phyloP scores from a whole-genome alignment of 768 basidiomycete genomes.

The Roridomyces roridus region DNA sequence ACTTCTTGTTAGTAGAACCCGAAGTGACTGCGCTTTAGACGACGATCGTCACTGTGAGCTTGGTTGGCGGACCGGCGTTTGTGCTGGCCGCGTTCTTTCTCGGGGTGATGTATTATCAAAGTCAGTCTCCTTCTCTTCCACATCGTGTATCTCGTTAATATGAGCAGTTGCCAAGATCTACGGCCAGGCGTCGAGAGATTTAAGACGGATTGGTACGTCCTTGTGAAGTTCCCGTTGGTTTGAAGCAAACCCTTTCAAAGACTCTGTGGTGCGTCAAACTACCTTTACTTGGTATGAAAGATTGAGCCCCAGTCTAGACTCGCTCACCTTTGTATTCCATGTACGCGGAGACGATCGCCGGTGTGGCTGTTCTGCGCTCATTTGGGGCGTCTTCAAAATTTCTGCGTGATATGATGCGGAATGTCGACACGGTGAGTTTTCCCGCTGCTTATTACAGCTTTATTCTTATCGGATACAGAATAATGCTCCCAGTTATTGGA shows the following conservation, averaged over 20 bases:
- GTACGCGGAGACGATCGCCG: constrained; percentile 62
- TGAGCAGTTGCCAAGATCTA: constrained; percentile 43
- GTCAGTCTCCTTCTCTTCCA: constrained; percentile 41
- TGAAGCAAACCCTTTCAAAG: constrained; percentile 27
- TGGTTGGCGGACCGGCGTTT: constrained; percentile 81
- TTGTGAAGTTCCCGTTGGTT: constrained; percentile 18
- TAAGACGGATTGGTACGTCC: constrained; percentile 72
- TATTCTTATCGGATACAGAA: constrained; percentile 37
- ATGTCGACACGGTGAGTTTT: constrained; percentile 74
- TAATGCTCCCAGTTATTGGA: constrained; percentile 83
- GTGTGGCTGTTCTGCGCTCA: constrained; percentile 76
- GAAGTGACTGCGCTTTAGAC: constrained; percentile 37
- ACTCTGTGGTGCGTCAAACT: constrained; percentile 38
- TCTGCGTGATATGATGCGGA: constrained; percentile 80
- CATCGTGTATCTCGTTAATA: not conserved
- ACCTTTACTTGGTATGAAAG: not conserved
- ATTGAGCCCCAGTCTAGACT: constrained; percentile 25
- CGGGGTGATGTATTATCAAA: constrained; percentile 70
- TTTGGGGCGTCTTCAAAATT: constrained; percentile 90
- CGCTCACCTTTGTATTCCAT: constrained; percentile 53
- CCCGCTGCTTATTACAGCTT: constrained; percentile 2
- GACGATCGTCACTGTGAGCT: constrained; percentile 73
- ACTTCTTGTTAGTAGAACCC: no score
- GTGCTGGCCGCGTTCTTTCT: constrained; percentile 61
- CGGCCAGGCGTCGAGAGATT: constrained; percentile 84